Evolutionary conservation across 2,329 filamentous ascomycete genomes (phyloP).

Genomic region (Fusarium buharicum): DNA sequence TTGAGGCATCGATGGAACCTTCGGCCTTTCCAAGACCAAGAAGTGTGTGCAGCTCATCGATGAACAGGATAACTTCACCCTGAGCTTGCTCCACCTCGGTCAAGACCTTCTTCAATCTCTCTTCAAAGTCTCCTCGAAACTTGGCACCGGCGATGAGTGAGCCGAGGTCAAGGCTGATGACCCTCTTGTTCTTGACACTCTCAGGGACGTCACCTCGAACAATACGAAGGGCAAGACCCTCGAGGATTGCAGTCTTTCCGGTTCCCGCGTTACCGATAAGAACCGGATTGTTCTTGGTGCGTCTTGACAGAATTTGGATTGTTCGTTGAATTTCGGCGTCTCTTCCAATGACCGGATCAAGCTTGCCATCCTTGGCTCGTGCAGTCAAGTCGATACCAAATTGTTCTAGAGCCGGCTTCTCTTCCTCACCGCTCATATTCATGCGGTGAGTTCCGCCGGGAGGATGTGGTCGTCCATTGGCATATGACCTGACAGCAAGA

Average conservation of each 20-base stretch:
- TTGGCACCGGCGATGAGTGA: constrained; percentile 95
- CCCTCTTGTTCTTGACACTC: constrained; percentile 92
- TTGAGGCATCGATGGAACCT: constrained; percentile 95
- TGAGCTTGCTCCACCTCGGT: constrained; percentile 91
- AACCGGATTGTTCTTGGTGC: constrained; percentile 96
- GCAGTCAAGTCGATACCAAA: constrained; percentile 92
- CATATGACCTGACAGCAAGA: constrained; percentile 63
- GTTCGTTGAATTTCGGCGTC: constrained; percentile 92
- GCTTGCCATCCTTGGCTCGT: constrained; percentile 84
- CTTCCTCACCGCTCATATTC: constrained; percentile 78
- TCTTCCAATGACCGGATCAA: constrained; percentile 95
- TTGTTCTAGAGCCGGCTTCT: constrained; percentile 90
- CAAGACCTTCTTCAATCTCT: constrained; percentile 88
- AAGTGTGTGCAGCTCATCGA: constrained; percentile 92
- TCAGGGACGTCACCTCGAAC: constrained; percentile 93
- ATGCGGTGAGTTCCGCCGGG: constrained; percentile 94
- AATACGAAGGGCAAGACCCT: constrained; percentile 90
- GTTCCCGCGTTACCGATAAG: constrained; percentile 92
- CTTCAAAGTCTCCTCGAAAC: constrained; percentile 95
- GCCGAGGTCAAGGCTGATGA: constrained; percentile 87
- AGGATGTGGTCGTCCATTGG: constrained; percentile 81
- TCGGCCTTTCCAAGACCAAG: constrained; percentile 94
- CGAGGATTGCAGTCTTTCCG: constrained; percentile 92
- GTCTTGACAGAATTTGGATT: constrained; percentile 89
- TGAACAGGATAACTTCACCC: constrained; percentile 91